Evolutionary conservation across 345 rosid species (phyloP).

Genomic region (Abelmoschus esculentus): DNA sequence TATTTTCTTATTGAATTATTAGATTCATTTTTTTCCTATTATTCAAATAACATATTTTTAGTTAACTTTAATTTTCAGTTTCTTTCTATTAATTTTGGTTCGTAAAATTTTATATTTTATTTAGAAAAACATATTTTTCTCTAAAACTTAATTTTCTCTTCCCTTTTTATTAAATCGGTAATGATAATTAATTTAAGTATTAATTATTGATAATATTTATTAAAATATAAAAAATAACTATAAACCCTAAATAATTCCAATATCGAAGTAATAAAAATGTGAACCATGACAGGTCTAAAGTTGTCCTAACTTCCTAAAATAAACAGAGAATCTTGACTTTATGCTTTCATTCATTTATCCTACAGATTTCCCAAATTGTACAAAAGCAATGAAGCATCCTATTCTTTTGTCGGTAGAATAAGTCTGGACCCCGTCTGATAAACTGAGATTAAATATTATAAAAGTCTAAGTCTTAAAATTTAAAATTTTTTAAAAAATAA

Average conservation of each 20-base stretch:
- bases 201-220: too few species aligned
- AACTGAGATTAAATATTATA: too few species aligned
- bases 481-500: too few species aligned
- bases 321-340: neutral
- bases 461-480: too few species aligned
- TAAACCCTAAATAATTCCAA: neutral
- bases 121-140: too few species aligned
- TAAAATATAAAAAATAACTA: too few species aligned
- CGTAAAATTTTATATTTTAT: too few species aligned
- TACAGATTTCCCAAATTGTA: neutral
- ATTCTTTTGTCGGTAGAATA: neutral
- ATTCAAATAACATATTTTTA: neutral
- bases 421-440: neutral
- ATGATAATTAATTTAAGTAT: too few species aligned
- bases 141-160: too few species aligned
- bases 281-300: neutral
- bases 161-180: too few species aligned
- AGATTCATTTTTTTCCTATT: neutral
- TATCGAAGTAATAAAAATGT: neutral
- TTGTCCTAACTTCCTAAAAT: neutral
- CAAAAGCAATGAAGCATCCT: neutral
- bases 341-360: neutral
- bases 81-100: too few species aligned
- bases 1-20: neutral
- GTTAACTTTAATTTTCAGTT: too few species aligned